Conservation (phyloP, 169 alveolate species). For the Theileria equi region DNA sequence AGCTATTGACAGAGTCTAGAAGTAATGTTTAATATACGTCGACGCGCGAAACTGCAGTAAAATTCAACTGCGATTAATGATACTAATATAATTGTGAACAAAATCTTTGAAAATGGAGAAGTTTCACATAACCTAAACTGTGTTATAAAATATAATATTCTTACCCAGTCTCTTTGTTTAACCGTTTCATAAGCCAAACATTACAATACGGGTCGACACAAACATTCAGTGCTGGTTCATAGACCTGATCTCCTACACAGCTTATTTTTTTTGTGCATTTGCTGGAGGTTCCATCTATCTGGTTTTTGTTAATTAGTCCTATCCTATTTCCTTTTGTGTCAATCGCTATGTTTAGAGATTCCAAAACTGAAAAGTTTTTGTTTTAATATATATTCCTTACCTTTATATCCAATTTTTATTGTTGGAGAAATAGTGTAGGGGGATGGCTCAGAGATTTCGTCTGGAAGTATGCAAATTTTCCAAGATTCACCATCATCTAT, state of each 20-base stretch:
- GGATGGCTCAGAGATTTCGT: slow-evolving; percentile 45
- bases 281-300: slow-evolving; percentile 23
- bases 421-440: slow-evolving; percentile 68
- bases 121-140: slow-evolving; percentile 42
- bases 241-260: slow-evolving; percentile 69
- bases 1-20: slow-evolving; percentile 41
- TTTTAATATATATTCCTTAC: slow-evolving; percentile 5
- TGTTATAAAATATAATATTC: not conserved
- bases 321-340: slow-evolving; percentile 67
- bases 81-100: not conserved
- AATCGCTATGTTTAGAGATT: slow-evolving; percentile 63
- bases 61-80: slow-evolving; percentile 18
- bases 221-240: slow-evolving; percentile 69
- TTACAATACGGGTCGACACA: slow-evolving; percentile 74
- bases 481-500: slow-evolving; percentile 53
- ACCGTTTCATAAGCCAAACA: slow-evolving; percentile 69
- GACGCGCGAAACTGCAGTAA: slow-evolving; percentile 20
- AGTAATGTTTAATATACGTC: slow-evolving; percentile 20
- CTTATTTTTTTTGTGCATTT: slow-evolving; percentile 44
- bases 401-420: slow-evolving; percentile 70
- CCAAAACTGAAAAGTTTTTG: slow-evolving; percentile 47
- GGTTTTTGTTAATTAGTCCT: slow-evolving; percentile 64
- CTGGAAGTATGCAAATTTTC: slow-evolving; percentile 64
- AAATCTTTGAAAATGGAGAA: slow-evolving; percentile 1
- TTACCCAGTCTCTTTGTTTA: slow-evolving; percentile 63